phyloP scores from a whole-genome alignment of 2,329 filamentous ascomycete species.

The Chaetomium strumarium region DNA sequence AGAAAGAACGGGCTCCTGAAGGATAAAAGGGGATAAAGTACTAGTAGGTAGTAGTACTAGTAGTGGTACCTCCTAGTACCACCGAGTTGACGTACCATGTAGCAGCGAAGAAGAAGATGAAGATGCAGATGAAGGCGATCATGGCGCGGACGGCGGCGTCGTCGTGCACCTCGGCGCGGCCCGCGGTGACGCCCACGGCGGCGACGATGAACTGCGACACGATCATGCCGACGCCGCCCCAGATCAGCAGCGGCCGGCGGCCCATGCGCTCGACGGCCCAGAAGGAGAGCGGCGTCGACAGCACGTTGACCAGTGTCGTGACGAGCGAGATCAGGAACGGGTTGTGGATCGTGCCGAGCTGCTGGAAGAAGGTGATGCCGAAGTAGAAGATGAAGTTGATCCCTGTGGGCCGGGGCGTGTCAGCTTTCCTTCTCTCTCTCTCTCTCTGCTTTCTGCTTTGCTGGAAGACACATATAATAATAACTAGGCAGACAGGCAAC shows the following conservation, averaged over 20 bases:
- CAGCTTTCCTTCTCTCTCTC: no score
- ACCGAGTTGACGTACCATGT: conserved; percentile 43
- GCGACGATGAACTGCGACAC: conserved; percentile 65
- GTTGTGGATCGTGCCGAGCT: conserved; percentile 58
- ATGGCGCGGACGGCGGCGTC: conserved; percentile 41
- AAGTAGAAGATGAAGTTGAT: conserved; percentile 73
- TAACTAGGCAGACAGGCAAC: no score
- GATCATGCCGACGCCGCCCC: conserved; percentile 64
- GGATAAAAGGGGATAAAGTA: no score
- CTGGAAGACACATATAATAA: no score
- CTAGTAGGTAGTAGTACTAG: no score
- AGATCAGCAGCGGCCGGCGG: conserved; percentile 62
- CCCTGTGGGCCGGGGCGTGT: conserved; percentile 26
- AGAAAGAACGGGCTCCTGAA: no score
- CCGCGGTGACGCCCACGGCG: conserved; percentile 43
- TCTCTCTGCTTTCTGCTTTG: no score
- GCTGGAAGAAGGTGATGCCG: conserved; percentile 64
- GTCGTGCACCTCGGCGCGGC: conserved; percentile 34
- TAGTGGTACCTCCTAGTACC: no score
- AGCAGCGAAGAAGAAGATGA: conserved; percentile 73
- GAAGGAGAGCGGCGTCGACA: conserved; percentile 67
- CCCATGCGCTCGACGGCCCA: conserved; percentile 64
- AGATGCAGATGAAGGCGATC: conserved; percentile 72
- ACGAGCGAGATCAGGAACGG: conserved; percentile 67
- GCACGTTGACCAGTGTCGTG: conserved; percentile 70